Base-by-base conservation (phyloP, 306 rosid genomes). In the Senna siamea region DNA sequence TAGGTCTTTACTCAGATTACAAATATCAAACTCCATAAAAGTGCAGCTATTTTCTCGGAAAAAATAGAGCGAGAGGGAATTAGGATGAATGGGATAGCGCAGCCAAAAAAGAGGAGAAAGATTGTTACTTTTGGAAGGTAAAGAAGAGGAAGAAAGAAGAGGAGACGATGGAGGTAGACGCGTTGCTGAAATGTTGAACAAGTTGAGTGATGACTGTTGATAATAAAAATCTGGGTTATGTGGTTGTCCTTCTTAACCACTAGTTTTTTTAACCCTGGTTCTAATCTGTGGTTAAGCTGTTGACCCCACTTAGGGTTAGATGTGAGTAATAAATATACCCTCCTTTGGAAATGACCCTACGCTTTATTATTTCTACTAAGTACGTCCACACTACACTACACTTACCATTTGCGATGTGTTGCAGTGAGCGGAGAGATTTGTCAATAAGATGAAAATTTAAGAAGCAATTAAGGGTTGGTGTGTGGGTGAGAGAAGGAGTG, bases 211-310 rank as follows among this genome's bases (percentile, higher is more conserved):
- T 40, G 90, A 82, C 89, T 83, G 95, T 89, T 84, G 92, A 89
- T 86, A 84, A 89, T 78, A 83, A 89, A 83, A 89, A 80, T 84
- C 84, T 69, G 64, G 76, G 87, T 88, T 90, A 82, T 85, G 95
- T 82, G 98, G 97, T 56, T 79, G 90, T 76, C 86, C 90, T 89
- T 87, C 93, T 88, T 87, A 90, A 88, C 96, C 93, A 92, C 88
- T 86, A 65, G 87, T 81, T 18, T 76, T 89, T 89, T 90, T 90
- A 87, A 93, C 98, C 81, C 91, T 83, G 72, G 98, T 93, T 89
- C 88, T 89, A 87, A 87, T 89, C 92, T 79, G 62, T 89, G 96
- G 97, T 93, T 90, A 86, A 87, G 90, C 81, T 83, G 7, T 65
- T 72, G 93, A 85, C 87, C 88, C 86, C 79, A 73, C 85, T 53